Evolutionary conservation across 257 asterid genomes (phyloP).

Genomic region (Primulina huaijiensis): DNA sequence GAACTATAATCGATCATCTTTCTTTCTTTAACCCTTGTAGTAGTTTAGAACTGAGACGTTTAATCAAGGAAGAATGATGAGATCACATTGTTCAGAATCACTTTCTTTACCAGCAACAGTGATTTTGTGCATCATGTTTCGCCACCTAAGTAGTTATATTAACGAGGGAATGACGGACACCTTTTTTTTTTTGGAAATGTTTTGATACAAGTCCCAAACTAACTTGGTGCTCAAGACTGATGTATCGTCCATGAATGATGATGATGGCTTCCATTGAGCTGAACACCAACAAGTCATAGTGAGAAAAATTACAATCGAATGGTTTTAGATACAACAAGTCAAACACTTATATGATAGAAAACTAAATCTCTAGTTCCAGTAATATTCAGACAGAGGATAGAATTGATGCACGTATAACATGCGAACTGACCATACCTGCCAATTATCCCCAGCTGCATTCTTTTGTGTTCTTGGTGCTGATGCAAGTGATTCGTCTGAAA

Average conservation of each 20-base stretch:
- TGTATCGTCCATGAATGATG: not conserved
- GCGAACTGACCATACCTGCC: not conserved
- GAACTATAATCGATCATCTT: not conserved
- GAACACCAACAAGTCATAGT: not conserved
- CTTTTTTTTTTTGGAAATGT: too few species aligned
- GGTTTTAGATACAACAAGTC: not conserved
- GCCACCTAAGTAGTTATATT: not conserved
- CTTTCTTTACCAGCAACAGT: not conserved
- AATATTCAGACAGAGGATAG: not conserved
- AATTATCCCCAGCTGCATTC: not conserved
- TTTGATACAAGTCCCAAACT: not conserved
- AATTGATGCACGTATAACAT: not conserved
- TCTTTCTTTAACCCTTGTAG: not conserved
- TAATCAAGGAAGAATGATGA: not conserved
- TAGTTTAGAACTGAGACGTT: not conserved
- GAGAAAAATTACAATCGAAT: not conserved
- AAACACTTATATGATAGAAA: not conserved
- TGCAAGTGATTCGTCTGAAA: not conserved
- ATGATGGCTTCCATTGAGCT: not conserved
- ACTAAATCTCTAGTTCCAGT: not conserved
- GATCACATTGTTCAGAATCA: not conserved
- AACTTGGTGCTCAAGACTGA: not conserved
- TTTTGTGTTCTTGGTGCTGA: not conserved
- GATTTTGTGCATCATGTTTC: not conserved
- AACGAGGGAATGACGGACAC: not conserved